A percentile compares a stretch with the other conserved stretches of the same genome.
These are phyloP conservation scores for Amylocarpus encephaloides DNA, from an alignment of 2,329 filamentous ascomycete species.

Conservation along the genomic window DNA sequence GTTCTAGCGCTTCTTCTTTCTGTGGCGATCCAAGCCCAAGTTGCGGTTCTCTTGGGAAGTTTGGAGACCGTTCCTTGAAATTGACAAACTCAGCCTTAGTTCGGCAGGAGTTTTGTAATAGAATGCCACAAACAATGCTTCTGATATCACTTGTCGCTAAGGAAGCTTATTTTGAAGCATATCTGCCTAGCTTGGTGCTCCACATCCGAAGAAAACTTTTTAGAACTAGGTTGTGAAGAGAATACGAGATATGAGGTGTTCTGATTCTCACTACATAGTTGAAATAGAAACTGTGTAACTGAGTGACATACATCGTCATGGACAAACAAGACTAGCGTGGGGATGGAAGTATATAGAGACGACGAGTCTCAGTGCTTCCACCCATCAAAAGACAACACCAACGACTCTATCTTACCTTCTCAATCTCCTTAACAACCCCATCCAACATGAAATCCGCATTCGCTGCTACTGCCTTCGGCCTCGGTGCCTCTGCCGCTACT, in stretches of 20 bases:
- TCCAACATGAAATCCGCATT: conserved; percentile 35
- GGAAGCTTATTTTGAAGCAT: background rate
- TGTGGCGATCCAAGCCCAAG: too few species aligned
- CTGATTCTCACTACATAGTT: background rate
- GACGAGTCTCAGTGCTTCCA: background rate
- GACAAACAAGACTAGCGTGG: background rate
- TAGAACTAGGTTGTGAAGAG: background rate
- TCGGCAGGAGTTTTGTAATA: too few species aligned
- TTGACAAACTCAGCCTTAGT: too few species aligned
- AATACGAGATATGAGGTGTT: background rate
- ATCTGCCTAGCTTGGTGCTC: background rate
- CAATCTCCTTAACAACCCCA: background rate
- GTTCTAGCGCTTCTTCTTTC: too few species aligned
- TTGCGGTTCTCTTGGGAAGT: too few species aligned
- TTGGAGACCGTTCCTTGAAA: too few species aligned
- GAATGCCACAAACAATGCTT: too few species aligned
- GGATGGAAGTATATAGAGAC: background rate
- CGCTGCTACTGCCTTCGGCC: conserved; percentile 28
- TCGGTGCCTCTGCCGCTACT: conserved; percentile 36
- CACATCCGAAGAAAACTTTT: background rate
- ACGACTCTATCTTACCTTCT: background rate
- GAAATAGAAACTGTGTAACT: background rate
- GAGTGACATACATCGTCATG: background rate
- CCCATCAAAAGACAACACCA: background rate
- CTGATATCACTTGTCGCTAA: background rate